Conservation (phyloP, 164 flowering plant genomes). For the Macadamia integrifolia region DNA sequence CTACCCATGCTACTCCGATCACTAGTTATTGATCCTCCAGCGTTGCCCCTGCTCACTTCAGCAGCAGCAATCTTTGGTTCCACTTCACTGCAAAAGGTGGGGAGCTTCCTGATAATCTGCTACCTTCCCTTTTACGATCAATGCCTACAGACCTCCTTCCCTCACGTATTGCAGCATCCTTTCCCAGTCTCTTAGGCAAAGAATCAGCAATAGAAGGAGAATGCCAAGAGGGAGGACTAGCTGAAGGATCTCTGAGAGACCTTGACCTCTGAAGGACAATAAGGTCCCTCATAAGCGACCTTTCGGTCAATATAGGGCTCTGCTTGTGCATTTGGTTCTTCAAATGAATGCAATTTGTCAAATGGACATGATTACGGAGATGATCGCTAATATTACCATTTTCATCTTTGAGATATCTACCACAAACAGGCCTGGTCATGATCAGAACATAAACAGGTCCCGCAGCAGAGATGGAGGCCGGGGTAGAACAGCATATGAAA, state of each 20-base stretch:
- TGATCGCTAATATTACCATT: conserved; percentile 81
- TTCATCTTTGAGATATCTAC: conserved; percentile 74
- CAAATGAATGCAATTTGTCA: conserved; percentile 93
- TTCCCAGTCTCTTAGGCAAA: conserved; percentile 45
- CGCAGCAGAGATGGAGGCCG: conserved; percentile 11
- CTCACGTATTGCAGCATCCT: conserved; percentile 30
- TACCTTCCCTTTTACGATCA: conserved; percentile 39
- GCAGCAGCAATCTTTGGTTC: conserved; percentile 51
- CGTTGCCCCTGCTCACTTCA: conserved; percentile 23
- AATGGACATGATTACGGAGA: conserved; percentile 84
- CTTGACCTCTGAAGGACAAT: conserved; percentile 81
- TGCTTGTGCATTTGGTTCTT: conserved; percentile 93
- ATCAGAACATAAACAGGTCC: conserved; percentile 31
- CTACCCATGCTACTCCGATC: conserved; percentile 39
- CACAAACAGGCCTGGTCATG: conserved; percentile 75
- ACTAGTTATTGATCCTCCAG: conserved; percentile 24
- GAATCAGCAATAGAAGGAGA: conserved; percentile 58
- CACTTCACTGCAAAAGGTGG: conserved; percentile 30
- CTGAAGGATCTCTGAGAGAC: conserved; percentile 89
- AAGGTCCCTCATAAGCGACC: conserved; percentile 83
- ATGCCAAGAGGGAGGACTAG: conserved; percentile 84
- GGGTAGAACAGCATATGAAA: conserved; percentile 15
- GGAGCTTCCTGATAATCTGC: conserved; percentile 40
- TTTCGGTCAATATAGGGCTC: conserved; percentile 68
- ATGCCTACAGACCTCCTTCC: conserved; percentile 59